Evolutionary conservation across 2,329 filamentous ascomycete species (phyloP), one percentile per base, ranked within the genome.

Genomic region (Gnomoniopsis smithogilvyi): DNA sequence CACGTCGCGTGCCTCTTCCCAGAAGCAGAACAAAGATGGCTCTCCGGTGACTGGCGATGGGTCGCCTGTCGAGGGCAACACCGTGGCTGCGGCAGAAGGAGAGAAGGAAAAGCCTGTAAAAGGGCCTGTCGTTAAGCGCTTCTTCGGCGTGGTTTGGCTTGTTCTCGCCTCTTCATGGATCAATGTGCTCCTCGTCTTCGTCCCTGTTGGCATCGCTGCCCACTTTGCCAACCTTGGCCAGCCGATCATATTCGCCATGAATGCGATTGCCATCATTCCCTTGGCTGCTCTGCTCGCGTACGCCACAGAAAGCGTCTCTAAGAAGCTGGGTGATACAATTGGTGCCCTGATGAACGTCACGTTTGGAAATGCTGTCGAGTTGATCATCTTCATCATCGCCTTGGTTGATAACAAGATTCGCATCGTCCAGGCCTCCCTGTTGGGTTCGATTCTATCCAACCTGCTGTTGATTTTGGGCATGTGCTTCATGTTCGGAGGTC

Each of bases 361-460:
- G 10, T 91, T 91, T 75, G 88, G 89, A 65, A 92, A 92, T 70
- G 87, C 89, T 22, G 89, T 92, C 24, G 89, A 92, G 72, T 74
- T 92, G 69, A 92, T 92, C 69, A 91, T 92, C 64, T 92, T 91
- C 63, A 76, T 62, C 49, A 56, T 59, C 61, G 55, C 60, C 38
- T 50, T 56, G 38, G 46, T 54, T 46, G 61, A 86, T 80, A 80
- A 91, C 73, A 86, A 96, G 77, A 95, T 96, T 62, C 87, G 90
- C 61, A 94, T 96, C 65, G 93, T 96, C 24, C 93, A 96, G 74
- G 92, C 93, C 15, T 96, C 93, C 0, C 78, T 96, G 53, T 80
- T 97, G 33, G 93, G 93, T 46, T 96, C 92, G 1, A 96, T 97
- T 67, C 77, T 97, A 64, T 89, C 92, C 64, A 96, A 96, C 69